Evolutionary conservation across 2,329 filamentous ascomycete genomes (phyloP), one percentile per base, ranked within the genome.

Genomic region (Phoma herbarum): DNA sequence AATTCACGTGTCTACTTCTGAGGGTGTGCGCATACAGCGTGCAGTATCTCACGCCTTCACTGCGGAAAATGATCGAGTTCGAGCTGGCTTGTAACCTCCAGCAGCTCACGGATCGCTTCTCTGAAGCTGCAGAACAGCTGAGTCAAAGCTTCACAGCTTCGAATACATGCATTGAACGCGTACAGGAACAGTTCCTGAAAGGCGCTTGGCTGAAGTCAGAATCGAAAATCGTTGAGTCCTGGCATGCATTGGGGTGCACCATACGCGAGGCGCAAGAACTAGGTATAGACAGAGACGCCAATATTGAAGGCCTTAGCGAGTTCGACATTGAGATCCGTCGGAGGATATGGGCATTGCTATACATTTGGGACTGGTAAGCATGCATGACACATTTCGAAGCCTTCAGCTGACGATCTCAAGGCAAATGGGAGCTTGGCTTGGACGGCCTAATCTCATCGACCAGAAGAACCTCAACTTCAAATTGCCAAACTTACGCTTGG

Each of bases 151-250:
- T 83, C 37, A 51, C 75, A 3, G 78, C 80, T 1, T 80, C 81
- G 0, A 77, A 77, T 49, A 80, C 80, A 1, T 78, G 80, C 3
- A 65, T 83, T 7, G 68, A 75, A 33, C 79, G 83, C 16, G 78
- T 84, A 1, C 82, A 84, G 63, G 82, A 84, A 62, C 71, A 81
- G n/a, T 83, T 84, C 52, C 61, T 83, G 3, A 80, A 77, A 22
- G 77, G 78, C 2, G 73, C 75, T 22, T 84, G 81, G 81, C 78
- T 77, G 42, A 83, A 83, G 59, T 78, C 77, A 3, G 80, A 82
- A 54, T 78, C 77, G 14, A 74, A 76, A 20, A 83, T 82, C 63
- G 77, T 81, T 1, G 80, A 83, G 28, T 77, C 82, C 0, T 84
- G 82, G 82, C 81, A 83, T 71, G 68, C 78, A 2, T 62, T 84